Conservation (phyloP, 1,284 basidiomycete genomes). For the Malassezia restricta region DNA sequence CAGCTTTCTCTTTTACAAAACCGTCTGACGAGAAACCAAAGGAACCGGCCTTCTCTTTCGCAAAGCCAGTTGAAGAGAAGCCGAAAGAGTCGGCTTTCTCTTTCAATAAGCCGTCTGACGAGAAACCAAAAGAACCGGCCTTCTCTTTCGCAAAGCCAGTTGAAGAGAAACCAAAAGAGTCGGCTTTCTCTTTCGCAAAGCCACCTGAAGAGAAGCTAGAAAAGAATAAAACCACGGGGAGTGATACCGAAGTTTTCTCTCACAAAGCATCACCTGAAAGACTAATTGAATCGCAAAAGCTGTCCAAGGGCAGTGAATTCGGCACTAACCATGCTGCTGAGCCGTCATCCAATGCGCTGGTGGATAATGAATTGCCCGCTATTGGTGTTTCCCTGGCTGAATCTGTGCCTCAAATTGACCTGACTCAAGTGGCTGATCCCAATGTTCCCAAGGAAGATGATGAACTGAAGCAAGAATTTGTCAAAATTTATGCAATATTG, state of each 20-base stretch:
- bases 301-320: too few species aligned
- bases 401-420: neutral
- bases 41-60: constrained; percentile 1
- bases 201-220: neutral
- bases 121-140: neutral
- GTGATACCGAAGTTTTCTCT: too few species aligned
- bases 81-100: neutral
- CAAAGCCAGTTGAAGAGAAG: neutral
- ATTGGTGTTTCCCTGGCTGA: neutral
- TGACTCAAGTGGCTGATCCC: neutral
- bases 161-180: neutral
- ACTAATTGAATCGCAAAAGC: too few species aligned
- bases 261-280: too few species aligned
- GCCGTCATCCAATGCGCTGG: too few species aligned
- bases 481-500: constrained; percentile 45
- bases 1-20: neutral
- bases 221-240: too few species aligned
- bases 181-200: neutral
- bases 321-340: too few species aligned
- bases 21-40: neutral
- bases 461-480: constrained; percentile 35
- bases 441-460: constrained; percentile 18
- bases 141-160: neutral
- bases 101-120: neutral
- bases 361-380: too few species aligned